A percentile compares a stretch with the other conserved stretches of the same genome.
Evolutionary conservation across 2,329 filamentous ascomycete genomes (phyloP).

Genomic region (Leptographium lundbergii): DNA sequence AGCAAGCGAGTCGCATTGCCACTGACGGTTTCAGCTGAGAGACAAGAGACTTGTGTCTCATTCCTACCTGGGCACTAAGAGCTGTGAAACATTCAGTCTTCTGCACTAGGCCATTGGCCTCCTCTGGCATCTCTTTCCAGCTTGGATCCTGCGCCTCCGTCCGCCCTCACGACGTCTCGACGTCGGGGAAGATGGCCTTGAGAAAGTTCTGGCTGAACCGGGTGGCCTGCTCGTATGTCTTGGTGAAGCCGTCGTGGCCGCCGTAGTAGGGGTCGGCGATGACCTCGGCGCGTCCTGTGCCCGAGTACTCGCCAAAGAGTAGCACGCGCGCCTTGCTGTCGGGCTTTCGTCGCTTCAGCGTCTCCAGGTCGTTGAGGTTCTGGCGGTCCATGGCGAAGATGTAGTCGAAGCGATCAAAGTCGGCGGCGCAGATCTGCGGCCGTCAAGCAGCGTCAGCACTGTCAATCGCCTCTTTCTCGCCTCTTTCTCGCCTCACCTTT

Average conservation of each 20-base stretch:
- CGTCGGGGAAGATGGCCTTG: slow-evolving; percentile 38
- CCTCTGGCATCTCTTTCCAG: not conserved
- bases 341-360: slow-evolving; percentile 44
- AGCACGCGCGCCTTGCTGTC: slow-evolving; percentile 53
- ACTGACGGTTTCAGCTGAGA: no score
- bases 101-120: no score
- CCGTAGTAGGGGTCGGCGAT: slow-evolving; percentile 90
- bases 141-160: not conserved
- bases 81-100: no score
- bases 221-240: slow-evolving; percentile 72
- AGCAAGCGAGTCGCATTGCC: not conserved
- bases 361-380: slow-evolving; percentile 61
- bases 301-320: slow-evolving; percentile 75
- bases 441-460: not conserved
- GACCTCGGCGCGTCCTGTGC: slow-evolving; percentile 53
- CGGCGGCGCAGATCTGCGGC: slow-evolving; percentile 40
- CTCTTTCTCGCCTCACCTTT: slow-evolving; percentile 36
- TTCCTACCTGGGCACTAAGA: no score
- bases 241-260: slow-evolving; percentile 66
- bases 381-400: slow-evolving; percentile 87
- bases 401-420: slow-evolving; percentile 83
- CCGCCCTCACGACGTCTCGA: slow-evolving; percentile 9
- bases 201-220: slow-evolving; percentile 70
- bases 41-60: no score
- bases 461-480: not conserved